Percentiles rank a stretch among this genome's conserved stretches.
Evolutionary conservation across 129 eudicot genomes (phyloP).

Genomic region (Flaveria sonorensis): DNA sequence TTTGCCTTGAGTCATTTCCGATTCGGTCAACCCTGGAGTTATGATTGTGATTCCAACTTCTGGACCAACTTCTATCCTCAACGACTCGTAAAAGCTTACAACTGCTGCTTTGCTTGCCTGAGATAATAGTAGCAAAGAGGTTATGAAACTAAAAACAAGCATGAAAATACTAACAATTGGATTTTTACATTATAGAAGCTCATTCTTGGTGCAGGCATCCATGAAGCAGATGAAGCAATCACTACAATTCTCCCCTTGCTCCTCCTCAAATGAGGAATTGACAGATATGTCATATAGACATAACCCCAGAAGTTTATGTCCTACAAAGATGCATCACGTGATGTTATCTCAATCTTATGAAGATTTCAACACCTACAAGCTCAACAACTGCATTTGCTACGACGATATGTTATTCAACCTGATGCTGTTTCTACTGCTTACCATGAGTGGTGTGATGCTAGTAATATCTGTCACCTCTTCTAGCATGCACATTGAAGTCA

Average conservation of each 20-base stretch:
- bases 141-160: no score
- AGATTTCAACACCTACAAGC: background rate
- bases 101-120: slow-evolving; percentile 78
- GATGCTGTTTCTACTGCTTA: slow-evolving; percentile 11
- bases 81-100: slow-evolving; percentile 53
- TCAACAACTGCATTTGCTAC: background rate
- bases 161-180: background rate
- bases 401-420: background rate
- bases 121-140: background rate
- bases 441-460: slow-evolving; percentile 42
- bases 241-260: slow-evolving; percentile 53
- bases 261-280: slow-evolving; percentile 47
- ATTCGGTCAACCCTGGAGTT: slow-evolving; percentile 59
- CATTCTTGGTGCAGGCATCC: slow-evolving; percentile 61
- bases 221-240: slow-evolving; percentile 52
- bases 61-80: slow-evolving; percentile 52
- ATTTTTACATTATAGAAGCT: slow-evolving; percentile 47
- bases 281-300: slow-evolving; percentile 51
- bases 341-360: background rate
- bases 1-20: slow-evolving; percentile 63
- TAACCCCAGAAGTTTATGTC: slow-evolving; percentile 77
- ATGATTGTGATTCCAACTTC: slow-evolving; percentile 56
- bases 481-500: slow-evolving; percentile 41
- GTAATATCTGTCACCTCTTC: slow-evolving; percentile 44
- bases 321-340: slow-evolving; percentile 23